These are phyloP conservation scores for Inonotus hispidus DNA, from an alignment of 1,284 basidiomycete genomes.

Conservation along the genomic window DNA sequence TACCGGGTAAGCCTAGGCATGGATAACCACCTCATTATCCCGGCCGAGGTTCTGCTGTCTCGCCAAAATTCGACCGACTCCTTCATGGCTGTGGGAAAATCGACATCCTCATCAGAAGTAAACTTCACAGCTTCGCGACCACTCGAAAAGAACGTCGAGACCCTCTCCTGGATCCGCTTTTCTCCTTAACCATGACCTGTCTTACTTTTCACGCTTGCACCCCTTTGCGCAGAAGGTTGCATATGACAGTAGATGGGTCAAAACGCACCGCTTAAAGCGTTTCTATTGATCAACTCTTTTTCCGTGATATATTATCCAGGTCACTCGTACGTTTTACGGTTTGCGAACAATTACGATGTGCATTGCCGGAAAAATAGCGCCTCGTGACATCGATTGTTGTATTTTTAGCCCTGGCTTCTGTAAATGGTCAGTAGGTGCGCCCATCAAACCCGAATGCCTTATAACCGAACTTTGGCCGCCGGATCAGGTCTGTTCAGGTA, in stretches of 20 bases:
- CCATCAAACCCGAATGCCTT: neutral
- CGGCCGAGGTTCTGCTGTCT: neutral
- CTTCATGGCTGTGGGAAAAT: too few relatives aligned
- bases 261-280: neutral
- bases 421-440: neutral
- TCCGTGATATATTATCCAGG: neutral
- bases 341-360: neutral
- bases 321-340: too few relatives aligned
- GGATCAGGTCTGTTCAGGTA: neutral
- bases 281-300: too few relatives aligned
- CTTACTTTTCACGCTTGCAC: too few relatives aligned
- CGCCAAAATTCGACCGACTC: neutral
- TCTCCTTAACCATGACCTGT: too few relatives aligned
- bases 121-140: too few relatives aligned
- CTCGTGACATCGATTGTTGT: conserved; percentile 3
- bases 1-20: neutral
- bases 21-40: neutral
- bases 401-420: neutral
- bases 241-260: neutral
- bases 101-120: too few relatives aligned
- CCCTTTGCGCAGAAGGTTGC: too few relatives aligned
- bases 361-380: conserved; percentile 3
- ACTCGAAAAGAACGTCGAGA: neutral
- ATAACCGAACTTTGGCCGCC: conserved; percentile 14
- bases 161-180: neutral